A percentile compares a stretch with the other conserved stretches of the same genome.
phyloP scores from a whole-genome alignment of 495 filamentous ascomycete species.

The Gamarada debralockiae region DNA sequence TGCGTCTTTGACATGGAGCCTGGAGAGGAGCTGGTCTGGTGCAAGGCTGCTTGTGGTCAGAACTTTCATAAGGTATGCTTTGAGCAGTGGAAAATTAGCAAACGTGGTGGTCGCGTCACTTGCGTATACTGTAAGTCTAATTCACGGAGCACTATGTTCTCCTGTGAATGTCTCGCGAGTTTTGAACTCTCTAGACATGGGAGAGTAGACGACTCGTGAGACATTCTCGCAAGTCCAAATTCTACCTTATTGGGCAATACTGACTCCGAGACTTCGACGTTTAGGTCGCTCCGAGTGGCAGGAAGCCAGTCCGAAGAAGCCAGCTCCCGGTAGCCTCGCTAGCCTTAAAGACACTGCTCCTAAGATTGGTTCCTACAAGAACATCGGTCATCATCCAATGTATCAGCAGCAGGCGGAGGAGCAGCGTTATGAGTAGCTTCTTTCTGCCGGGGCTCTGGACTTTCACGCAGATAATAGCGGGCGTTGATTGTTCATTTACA shows the following conservation, averaged over 20 bases:
- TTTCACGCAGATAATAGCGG: no score
- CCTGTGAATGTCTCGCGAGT: no score
- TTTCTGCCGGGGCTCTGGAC: no score
- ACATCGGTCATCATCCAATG: constrained; percentile 8
- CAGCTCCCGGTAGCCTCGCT: background rate
- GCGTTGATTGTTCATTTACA: no score
- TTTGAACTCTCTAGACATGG: no score
- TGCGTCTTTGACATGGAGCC: constrained; percentile 55
- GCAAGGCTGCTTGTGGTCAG: constrained; percentile 69
- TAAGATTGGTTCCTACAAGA: constrained; percentile 12
- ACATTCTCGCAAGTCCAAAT: no score
- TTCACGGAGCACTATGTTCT: no score
- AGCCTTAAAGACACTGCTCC: constrained; percentile 5
- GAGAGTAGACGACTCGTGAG: no score
- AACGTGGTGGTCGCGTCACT: constrained; percentile 22
- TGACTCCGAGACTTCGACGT: no score
- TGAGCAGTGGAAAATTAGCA: constrained; percentile 61
- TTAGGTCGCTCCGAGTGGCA: constrained; percentile 10
- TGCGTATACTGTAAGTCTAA: constrained; percentile 17
- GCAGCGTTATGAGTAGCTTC: no score
- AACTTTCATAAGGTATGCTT: constrained; percentile 76
- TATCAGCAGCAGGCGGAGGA: constrained; percentile 9
- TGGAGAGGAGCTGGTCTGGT: constrained; percentile 59
- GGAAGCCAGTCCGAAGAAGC: constrained; percentile 1
- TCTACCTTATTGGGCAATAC: no score